phyloP scores from a whole-genome alignment of 805 yeast species.

The Candida ponderosae region DNA sequence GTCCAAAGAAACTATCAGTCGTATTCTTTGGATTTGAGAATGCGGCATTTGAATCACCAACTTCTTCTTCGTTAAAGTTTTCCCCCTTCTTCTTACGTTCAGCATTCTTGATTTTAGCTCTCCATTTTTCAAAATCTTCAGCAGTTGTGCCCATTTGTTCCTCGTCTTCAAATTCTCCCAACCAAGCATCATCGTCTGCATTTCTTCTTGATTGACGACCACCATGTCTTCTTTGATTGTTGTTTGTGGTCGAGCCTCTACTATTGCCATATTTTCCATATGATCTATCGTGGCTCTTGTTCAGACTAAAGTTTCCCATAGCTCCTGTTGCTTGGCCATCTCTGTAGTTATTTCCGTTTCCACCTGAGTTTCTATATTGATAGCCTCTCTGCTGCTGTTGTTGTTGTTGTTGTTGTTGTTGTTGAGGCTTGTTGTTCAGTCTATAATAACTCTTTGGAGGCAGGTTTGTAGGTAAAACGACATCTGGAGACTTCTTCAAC shows the following conservation, averaged over 20 bases:
- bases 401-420: slow-evolving; percentile 4
- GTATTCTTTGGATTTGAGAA: slow-evolving; percentile 9
- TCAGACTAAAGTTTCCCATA: slow-evolving; percentile 22
- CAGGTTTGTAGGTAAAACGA: slow-evolving; percentile 9
- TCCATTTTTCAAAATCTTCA: slow-evolving; percentile 34
- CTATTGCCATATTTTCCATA: slow-evolving; percentile 2
- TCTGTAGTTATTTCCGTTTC: slow-evolving; percentile 7
- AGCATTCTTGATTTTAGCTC: slow-evolving; percentile 27
- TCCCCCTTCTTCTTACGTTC: slow-evolving; percentile 27
- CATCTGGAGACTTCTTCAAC: slow-evolving; percentile 5
- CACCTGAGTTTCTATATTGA: slow-evolving; percentile 1
- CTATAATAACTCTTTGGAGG: slow-evolving; percentile 18
- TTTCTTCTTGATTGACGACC: slow-evolving; percentile 5
- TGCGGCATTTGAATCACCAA: slow-evolving; percentile 1
- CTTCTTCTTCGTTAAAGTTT: slow-evolving; percentile 3
- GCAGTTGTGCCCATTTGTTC: slow-evolving; percentile 12
- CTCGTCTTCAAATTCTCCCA: slow-evolving; percentile 13
- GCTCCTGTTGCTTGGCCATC: slow-evolving; percentile 14
- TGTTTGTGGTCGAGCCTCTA: slow-evolving; percentile 3
- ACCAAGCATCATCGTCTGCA: slow-evolving; percentile 15
- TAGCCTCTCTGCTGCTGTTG: not conserved
- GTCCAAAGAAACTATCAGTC: slow-evolving; percentile 18
- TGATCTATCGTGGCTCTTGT: slow-evolving; percentile 4
- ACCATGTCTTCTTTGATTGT: slow-evolving; percentile 9
- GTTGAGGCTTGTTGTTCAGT: slow-evolving; percentile 4